Evolutionary conservation across 139 green algal genomes (phyloP).

Genomic region (Zygnema cylindricum): DNA sequence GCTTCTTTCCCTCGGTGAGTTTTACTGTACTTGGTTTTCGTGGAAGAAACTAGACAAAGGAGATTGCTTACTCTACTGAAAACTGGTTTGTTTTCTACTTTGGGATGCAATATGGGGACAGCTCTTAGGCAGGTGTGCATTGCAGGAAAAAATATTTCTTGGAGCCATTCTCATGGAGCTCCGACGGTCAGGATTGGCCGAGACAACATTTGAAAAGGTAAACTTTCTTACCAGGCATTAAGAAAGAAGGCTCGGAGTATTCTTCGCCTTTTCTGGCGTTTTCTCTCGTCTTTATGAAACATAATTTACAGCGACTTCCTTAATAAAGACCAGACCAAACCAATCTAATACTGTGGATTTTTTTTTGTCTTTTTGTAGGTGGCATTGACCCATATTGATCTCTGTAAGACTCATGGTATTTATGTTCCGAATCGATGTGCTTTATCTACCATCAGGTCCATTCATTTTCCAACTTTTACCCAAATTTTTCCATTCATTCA

Average conservation of each 20-base stretch:
- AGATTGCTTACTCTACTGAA: too few relatives aligned
- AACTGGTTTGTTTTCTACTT: too few relatives aligned
- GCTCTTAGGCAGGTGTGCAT: background rate
- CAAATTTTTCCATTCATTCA: too few relatives aligned
- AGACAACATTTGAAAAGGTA: constrained; percentile 51
- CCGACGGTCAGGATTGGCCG: background rate
- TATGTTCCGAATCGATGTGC: background rate
- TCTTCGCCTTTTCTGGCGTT: too few relatives aligned
- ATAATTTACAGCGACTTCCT: too few relatives aligned
- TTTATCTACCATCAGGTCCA: background rate
- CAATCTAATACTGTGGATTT: too few relatives aligned
- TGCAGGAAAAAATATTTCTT: constrained; percentile 27
- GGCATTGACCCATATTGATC: background rate
- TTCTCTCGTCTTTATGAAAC: too few relatives aligned
- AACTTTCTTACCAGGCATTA: too few relatives aligned
- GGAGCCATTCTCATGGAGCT: constrained; percentile 14
- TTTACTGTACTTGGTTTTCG: background rate
- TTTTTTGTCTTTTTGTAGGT: background rate
- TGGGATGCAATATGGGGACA: too few relatives aligned
- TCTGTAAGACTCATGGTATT: constrained; percentile 30
- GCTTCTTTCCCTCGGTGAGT: background rate
- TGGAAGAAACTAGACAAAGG: too few relatives aligned
- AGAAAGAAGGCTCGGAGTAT: too few relatives aligned
- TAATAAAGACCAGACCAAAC: too few relatives aligned
- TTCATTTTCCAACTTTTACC: background rate